These are phyloP conservation scores for Neofusicoccum kwambonambiense DNA, from an alignment of 2,329 filamentous ascomycete species.

Conservation along the genomic window DNA sequence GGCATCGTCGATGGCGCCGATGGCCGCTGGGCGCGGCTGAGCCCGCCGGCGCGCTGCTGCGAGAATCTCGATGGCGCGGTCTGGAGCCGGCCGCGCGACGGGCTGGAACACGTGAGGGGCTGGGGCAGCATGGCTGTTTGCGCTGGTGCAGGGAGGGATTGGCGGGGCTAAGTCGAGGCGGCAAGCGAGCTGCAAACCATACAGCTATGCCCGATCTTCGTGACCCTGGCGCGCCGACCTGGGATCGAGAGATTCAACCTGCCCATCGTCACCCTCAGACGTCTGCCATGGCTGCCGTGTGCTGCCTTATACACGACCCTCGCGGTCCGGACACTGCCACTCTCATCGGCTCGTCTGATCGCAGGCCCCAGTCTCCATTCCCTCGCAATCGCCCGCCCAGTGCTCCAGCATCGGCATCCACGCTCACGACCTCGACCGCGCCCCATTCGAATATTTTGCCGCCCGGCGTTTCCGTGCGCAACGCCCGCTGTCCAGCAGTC, in stretches of 20 bases:
- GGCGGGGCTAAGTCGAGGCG: neutral
- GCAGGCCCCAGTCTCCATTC: neutral
- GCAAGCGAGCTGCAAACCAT: conserved; percentile 17
- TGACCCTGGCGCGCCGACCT: neutral
- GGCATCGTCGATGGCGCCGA: neutral
- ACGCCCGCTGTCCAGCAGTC: neutral
- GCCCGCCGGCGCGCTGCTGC: neutral
- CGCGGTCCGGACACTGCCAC: neutral
- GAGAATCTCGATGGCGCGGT: conserved; percentile 3
- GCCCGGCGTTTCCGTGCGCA: neutral
- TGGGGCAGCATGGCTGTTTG: neutral
- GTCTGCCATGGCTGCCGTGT: neutral
- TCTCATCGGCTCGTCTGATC: neutral
- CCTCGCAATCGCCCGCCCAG: neutral
- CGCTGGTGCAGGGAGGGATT: neutral
- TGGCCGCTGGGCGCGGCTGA: neutral
- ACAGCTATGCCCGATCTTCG: conserved; percentile 11
- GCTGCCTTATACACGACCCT: conserved; percentile 14
- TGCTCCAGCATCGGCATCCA: neutral
- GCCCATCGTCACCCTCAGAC: conserved; percentile 13
- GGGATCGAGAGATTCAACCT: conserved; percentile 14
- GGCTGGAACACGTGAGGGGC: neutral
- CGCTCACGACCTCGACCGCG: neutral
- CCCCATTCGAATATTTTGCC: neutral
- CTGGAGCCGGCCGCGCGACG: neutral